Conservation (phyloP, 164 flowering plant genomes). For the Vitis amurensis region DNA sequence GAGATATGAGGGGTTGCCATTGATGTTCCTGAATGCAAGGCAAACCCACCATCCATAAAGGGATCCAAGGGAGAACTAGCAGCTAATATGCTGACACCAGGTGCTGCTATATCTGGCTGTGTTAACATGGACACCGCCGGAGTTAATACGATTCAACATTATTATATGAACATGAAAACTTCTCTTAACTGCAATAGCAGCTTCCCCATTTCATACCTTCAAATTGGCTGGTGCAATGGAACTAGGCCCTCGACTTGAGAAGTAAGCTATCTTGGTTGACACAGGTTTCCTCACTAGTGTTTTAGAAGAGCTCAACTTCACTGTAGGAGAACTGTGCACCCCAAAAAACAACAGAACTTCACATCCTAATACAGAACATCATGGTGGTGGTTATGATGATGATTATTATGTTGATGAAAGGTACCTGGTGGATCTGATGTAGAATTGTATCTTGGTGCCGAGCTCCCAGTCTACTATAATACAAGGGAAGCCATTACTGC, state of each 20-base stretch:
- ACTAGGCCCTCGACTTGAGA: conserved; percentile 53
- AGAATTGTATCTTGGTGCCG: conserved; percentile 39
- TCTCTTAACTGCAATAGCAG: too few species aligned
- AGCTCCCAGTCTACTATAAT: conserved; percentile 35
- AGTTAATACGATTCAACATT: too few species aligned
- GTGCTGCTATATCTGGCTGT: conserved; percentile 56
- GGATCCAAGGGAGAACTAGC: conserved; percentile 31
- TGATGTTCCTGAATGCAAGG: conserved; percentile 43
- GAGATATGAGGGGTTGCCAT: conserved; percentile 55
- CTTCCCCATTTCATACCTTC: conserved; percentile 28
- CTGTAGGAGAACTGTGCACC: conserved; percentile 31
- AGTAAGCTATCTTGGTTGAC: conserved; percentile 35
- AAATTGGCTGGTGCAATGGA: conserved; percentile 35
- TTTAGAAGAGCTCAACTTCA: conserved; percentile 32
- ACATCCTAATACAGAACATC: not conserved
- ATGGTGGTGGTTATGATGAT: not conserved
- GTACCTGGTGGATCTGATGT: conserved; percentile 36
- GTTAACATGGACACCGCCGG: too few species aligned
- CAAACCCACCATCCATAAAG: conserved; percentile 1
- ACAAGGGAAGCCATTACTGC: conserved; percentile 25
- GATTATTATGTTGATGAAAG: not conserved
- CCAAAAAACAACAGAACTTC: not conserved
- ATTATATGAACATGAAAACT: too few species aligned
- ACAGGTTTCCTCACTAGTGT: conserved; percentile 37
- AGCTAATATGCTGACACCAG: conserved; percentile 46